Conservation (phyloP, 495 filamentous ascomycete species). For the Lasiosphaeria ovina region DNA sequence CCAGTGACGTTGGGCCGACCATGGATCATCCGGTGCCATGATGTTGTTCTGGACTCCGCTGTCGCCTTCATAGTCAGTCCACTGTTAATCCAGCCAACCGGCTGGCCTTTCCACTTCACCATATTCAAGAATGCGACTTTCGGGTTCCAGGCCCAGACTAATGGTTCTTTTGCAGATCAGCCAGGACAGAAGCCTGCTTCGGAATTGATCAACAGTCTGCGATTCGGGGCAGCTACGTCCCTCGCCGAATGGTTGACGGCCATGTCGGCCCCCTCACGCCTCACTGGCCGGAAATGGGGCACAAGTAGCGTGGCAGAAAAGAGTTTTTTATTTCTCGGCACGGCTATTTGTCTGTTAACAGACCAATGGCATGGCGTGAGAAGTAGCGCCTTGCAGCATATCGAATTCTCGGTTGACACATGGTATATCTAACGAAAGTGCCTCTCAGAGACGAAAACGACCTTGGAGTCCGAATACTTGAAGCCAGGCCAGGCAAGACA, state of each 20-base stretch:
- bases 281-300: neutral
- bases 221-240: neutral
- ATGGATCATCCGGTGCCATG: neutral
- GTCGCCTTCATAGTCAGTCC: neutral
- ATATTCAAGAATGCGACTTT: neutral
- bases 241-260: neutral
- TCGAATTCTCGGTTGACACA: constrained; percentile 13
- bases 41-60: constrained; percentile 1
- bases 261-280: neutral
- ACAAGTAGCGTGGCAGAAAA: too few species aligned
- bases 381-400: constrained; percentile 19
- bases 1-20: neutral
- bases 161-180: neutral
- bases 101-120: neutral
- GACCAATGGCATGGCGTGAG: neutral
- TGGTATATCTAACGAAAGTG: constrained; percentile 2
- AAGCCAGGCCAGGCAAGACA: neutral
- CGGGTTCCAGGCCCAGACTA: neutral
- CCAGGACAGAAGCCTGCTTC: neutral
- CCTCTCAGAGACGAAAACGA: neutral
- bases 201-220: neutral
- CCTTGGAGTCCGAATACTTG: neutral
- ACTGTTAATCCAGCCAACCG: neutral
- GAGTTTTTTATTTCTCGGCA: too few species aligned
- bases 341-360: neutral